phyloP scores from a whole-genome alignment of 2,329 filamentous ascomycete genomes.

The Colletotrichum costaricense region DNA sequence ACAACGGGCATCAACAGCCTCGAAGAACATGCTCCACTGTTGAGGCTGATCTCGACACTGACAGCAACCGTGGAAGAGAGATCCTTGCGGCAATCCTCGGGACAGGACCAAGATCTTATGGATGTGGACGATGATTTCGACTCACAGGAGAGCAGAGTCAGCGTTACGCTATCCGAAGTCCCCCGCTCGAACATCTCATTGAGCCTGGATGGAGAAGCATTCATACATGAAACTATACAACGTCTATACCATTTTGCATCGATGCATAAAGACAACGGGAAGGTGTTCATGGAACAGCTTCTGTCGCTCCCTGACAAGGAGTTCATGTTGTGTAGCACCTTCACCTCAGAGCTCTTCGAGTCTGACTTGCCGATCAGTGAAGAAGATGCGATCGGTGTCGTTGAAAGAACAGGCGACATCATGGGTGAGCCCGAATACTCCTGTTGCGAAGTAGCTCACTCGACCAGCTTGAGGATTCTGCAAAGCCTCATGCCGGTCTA shows the following conservation, averaged over 20 bases:
- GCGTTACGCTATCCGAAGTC: constrained; percentile 51
- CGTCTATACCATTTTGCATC: constrained; percentile 58
- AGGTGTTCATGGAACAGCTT: constrained; percentile 63
- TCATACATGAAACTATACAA: constrained; percentile 59
- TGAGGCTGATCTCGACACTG: constrained; percentile 56
- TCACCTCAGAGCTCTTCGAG: constrained; percentile 63
- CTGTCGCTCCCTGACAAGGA: constrained; percentile 63
- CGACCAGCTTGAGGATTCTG: constrained; percentile 76
- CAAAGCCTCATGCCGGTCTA: constrained; percentile 72
- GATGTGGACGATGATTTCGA: constrained; percentile 75
- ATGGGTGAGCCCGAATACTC: constrained; percentile 71
- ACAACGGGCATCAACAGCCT: constrained; percentile 51
- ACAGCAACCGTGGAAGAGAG: constrained; percentile 47
- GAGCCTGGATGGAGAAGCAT: constrained; percentile 55
- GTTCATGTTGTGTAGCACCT: constrained; percentile 60
- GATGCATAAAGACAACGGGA: constrained; percentile 54
- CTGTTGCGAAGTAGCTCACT: constrained; percentile 79
- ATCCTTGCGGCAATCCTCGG: constrained; percentile 45
- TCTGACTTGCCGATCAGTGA: constrained; percentile 64
- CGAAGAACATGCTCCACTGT: constrained; percentile 51
- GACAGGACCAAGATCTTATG: constrained; percentile 65
- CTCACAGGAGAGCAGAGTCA: constrained; percentile 65
- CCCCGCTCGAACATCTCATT: constrained; percentile 59
- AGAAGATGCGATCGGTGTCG: constrained; percentile 57
- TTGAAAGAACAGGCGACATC: constrained; percentile 63